These are phyloP conservation scores for Primulina huaijiensis DNA, from an alignment of 257 asterid species.

Conservation along the genomic window DNA sequence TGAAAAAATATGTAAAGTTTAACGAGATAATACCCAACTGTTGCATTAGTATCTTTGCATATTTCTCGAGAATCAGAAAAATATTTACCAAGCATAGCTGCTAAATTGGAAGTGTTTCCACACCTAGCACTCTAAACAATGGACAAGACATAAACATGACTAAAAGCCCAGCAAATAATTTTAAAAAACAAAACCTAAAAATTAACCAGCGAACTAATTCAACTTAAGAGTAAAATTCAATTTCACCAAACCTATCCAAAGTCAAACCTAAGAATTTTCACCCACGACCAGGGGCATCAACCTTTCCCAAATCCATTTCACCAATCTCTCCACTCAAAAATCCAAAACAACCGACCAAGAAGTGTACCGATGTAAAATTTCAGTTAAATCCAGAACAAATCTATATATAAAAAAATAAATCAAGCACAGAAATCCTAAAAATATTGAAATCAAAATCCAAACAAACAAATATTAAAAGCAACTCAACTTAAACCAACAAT, in stretches of 20 bases:
- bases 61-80: neutral
- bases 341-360: conserved; percentile 14
- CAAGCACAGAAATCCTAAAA: neutral
- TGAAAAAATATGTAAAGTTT: conserved; percentile 23
- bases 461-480: conserved; percentile 10
- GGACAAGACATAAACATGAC: conserved; percentile 21
- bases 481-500: conserved; percentile 22
- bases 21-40: conserved; percentile 14
- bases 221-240: conserved; percentile 19
- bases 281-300: conserved; percentile 15
- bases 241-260: conserved; percentile 32
- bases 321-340: conserved; percentile 19
- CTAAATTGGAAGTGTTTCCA: conserved; percentile 7
- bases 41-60: neutral
- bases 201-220: neutral
- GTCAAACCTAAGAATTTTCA: conserved; percentile 38
- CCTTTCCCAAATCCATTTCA: conserved; percentile 15
- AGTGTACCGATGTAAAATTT: conserved; percentile 6
- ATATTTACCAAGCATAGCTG: conserved; percentile 5
- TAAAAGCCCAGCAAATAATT: neutral
- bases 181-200: neutral
- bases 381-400: neutral
- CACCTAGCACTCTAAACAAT: conserved; percentile 11
- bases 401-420: neutral
- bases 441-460: conserved; percentile 24